phyloP scores from a whole-genome alignment of 2,329 filamentous ascomycete genomes.

The Talaromyces sp. region DNA sequence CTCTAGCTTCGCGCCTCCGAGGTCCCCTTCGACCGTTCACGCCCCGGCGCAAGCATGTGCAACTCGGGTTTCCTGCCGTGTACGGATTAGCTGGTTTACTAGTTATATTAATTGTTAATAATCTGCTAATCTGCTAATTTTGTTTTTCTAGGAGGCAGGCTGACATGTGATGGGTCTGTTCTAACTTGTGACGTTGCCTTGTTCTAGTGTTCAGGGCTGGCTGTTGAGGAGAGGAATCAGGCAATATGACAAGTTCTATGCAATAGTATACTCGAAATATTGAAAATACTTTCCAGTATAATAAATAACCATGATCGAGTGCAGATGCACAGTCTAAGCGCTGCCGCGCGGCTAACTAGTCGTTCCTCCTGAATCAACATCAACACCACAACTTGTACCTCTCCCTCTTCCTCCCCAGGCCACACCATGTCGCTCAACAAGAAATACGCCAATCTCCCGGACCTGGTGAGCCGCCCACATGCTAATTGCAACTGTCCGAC shows the following conservation, averaged over 20 bases:
- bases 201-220: too few relatives aligned
- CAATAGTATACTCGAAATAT: too few relatives aligned
- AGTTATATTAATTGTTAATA: too few relatives aligned
- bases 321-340: neutral
- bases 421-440: constrained; percentile 64
- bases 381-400: neutral
- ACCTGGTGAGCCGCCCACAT: constrained; percentile 56
- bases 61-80: neutral
- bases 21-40: neutral
- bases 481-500: neutral
- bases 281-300: too few relatives aligned
- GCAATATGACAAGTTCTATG: too few relatives aligned
- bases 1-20: neutral
- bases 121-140: too few relatives aligned
- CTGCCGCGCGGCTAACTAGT: neutral
- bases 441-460: constrained; percentile 77
- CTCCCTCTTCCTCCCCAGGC: neutral
- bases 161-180: too few relatives aligned
- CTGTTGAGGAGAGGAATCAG: too few relatives aligned
- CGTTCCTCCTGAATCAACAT: neutral
- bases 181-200: too few relatives aligned
- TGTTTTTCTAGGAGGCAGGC: too few relatives aligned
- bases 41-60: neutral
- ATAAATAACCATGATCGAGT: too few relatives aligned
- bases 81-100: too few relatives aligned